Conservation (phyloP, 2,329 filamentous ascomycete species). For the Bertia moriformis region DNA sequence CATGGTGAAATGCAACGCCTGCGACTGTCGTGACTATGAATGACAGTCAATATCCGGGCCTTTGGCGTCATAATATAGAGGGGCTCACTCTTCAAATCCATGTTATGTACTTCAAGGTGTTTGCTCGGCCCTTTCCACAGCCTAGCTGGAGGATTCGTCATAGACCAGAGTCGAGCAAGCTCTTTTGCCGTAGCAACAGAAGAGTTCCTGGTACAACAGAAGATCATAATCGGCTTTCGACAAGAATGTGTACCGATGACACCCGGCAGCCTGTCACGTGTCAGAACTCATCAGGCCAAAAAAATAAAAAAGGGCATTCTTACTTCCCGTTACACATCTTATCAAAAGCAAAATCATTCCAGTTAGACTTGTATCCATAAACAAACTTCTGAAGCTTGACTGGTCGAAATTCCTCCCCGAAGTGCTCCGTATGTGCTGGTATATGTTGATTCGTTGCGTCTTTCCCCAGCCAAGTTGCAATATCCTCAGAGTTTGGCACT, state of each 20-base stretch:
- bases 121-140: conserved; percentile 48
- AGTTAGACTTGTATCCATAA: conserved; percentile 48
- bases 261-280: conserved; percentile 37
- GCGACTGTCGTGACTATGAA: conserved; percentile 17
- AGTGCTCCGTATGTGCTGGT: conserved; percentile 53
- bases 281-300: neutral
- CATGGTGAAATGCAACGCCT: conserved; percentile 74
- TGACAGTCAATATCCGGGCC: conserved; percentile 2
- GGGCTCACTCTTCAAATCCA: conserved; percentile 32
- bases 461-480: conserved; percentile 66
- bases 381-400: conserved; percentile 66
- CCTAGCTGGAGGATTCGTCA: conserved; percentile 30
- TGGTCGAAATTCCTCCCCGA: conserved; percentile 68
- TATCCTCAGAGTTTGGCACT: conserved; percentile 67
- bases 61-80: conserved; percentile 5
- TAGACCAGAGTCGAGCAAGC: conserved; percentile 52
- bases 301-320: conserved; percentile 6
- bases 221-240: conserved; percentile 67
- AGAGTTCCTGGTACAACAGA: conserved; percentile 65
- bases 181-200: conserved; percentile 52
- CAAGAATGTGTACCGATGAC: conserved; percentile 53
- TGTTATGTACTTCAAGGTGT: conserved; percentile 34
- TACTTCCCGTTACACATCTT: conserved; percentile 46
- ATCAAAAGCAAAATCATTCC: conserved; percentile 68
- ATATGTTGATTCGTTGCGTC: conserved; percentile 40